Base-by-base conservation (phyloP, 306 rosid genomes). In the Lathyrus aphaca region DNA sequence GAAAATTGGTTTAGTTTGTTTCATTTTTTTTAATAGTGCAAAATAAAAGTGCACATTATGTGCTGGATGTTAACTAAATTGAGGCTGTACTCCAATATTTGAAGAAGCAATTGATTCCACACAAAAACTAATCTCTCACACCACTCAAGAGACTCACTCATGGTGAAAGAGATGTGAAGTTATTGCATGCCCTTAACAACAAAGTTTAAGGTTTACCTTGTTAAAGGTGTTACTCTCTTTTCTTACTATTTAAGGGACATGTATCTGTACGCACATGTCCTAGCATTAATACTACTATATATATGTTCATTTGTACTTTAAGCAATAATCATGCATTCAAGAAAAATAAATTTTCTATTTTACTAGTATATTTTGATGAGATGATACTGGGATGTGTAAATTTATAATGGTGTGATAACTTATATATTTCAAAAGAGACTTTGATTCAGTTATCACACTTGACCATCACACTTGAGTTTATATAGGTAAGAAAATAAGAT, bases 181-280 rank as follows among this genome's bases (percentile, higher is more conserved):
- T 46, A 75, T 58, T 72, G 66, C 27, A 35, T 60, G 60, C 68
- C 70, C 60, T 60, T 19, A 62, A 49, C 60, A 70, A 71, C 81
- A 59, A 69, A 69, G 66, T 49, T 69, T 8, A 27, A 49, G 66
- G 55, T 74, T 56, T 71, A 60, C 45, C 59, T 77, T 55, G 72
- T 48, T 10, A 79, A 72, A 42, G 39, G 39, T 35, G 11, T 64
- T 48, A 30, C 56, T 66, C 54, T 57, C 66, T 73, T 86, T 81
- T 73, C 80, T 80, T 79, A 66, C 66, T 55, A 73, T 74, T 66
- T 19, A 80, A 77, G 86, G 83, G 27, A 85, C 73, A 58, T 38
- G 15, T 5, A 14, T 44, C 30, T 8, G 49, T 40, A 61, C 64
- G 53, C 72, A 25, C 80, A 64, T 72, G 67, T 72, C 27, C 27